Evolutionary conservation across 495 filamentous ascomycete genomes (phyloP).

Genomic region (Talaromyces trachyspermus): DNA sequence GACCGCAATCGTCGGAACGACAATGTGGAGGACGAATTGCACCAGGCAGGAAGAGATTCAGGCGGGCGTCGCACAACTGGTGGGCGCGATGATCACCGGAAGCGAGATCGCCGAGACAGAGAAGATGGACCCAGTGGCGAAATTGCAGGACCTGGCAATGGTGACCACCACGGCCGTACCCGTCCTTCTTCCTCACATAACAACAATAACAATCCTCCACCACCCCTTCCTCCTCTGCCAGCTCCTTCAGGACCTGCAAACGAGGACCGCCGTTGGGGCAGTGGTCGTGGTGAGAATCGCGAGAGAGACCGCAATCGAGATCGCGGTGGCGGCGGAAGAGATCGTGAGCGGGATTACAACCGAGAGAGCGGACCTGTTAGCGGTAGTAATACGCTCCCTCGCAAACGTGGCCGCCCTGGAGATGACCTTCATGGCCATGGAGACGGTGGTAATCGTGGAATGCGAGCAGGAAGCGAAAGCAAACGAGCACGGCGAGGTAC

Average conservation of each 20-base stretch:
- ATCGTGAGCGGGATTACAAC: constrained; percentile 28
- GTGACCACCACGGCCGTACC: constrained; percentile 34
- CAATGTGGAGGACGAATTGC: constrained; percentile 28
- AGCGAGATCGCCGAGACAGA: constrained; percentile 32
- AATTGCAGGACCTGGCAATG: constrained; percentile 11
- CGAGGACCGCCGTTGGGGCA: constrained; percentile 31
- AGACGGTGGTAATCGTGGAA: constrained; percentile 24
- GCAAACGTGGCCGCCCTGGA: constrained; percentile 33
- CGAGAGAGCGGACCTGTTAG: constrained; percentile 6
- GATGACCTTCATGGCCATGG: constrained; percentile 23
- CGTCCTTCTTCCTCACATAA: constrained; percentile 33
- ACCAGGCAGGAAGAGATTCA: constrained; percentile 20
- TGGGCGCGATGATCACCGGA: constrained; percentile 32
- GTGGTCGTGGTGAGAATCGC: constrained; percentile 28
- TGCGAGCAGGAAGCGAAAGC: constrained; percentile 33
- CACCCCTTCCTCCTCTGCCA: constrained; percentile 26
- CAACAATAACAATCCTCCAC: constrained; percentile 11
- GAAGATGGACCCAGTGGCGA: constrained; percentile 24
- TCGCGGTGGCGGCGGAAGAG: constrained; percentile 24
- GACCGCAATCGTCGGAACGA: constrained; percentile 26
- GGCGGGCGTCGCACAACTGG: constrained; percentile 23
- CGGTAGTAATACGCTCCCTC: constrained; percentile 18
- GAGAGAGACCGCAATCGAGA: constrained; percentile 36
- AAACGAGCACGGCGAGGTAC: constrained; percentile 39
- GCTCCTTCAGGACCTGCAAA: constrained; percentile 19